Evolutionary conservation across 176 grass and related monocot genomes (phyloP).

Genomic region (Rhynchospora breviuscula): DNA sequence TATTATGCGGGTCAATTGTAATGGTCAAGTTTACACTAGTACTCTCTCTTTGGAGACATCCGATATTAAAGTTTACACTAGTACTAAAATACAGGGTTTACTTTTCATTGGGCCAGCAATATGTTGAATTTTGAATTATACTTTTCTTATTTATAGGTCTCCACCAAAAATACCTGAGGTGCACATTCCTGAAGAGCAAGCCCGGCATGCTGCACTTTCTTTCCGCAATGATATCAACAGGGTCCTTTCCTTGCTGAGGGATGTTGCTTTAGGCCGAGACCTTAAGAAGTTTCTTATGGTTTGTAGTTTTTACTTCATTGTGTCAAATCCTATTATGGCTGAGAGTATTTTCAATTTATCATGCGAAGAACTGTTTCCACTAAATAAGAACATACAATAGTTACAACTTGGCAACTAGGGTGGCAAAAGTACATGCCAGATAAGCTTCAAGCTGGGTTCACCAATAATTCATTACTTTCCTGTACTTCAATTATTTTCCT

Average conservation of each 20-base stretch:
- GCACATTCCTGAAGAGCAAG: constrained; percentile 70
- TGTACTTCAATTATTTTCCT: neutral
- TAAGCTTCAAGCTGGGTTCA: neutral
- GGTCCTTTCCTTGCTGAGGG: constrained; percentile 37
- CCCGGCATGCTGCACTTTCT: constrained; percentile 30
- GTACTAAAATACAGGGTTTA: neutral
- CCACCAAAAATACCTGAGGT: constrained; percentile 52
- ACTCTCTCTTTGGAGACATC: too few species aligned
- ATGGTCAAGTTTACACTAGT: neutral
- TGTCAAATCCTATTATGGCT: neutral
- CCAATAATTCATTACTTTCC: neutral
- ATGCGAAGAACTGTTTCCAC: neutral
- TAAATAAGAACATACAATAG: neutral
- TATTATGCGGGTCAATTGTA: neutral
- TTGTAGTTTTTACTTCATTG: neutral
- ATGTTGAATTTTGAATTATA: neutral
- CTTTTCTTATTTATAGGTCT: constrained; percentile 37
- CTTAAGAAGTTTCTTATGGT: constrained; percentile 67
- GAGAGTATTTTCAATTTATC: neutral
- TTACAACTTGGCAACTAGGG: neutral
- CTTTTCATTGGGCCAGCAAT: neutral
- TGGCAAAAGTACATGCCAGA: neutral
- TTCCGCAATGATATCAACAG: constrained; percentile 57
- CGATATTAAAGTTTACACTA: neutral
- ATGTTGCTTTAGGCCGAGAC: constrained; percentile 50